Evolutionary conservation across 495 filamentous ascomycete genomes (phyloP), one percentile per base, ranked within the genome.

Genomic region (Hyaloscypha variabilis): DNA sequence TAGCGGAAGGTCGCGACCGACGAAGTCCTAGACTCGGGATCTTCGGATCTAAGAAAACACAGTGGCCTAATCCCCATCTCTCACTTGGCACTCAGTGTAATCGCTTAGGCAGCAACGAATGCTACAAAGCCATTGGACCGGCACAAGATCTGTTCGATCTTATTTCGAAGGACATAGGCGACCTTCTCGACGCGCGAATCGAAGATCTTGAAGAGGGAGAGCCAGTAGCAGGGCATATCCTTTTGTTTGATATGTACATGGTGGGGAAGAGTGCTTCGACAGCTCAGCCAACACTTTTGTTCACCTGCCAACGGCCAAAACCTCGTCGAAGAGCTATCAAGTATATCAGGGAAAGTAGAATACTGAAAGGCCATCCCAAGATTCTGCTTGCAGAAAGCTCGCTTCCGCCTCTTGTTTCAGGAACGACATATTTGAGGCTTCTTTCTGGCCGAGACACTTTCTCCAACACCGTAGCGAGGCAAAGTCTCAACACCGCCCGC

Each of bases 211-310:
- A 63, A 24, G 42, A 29, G 24, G 46, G 26, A 3, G 60, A 63
- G 25, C 60, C 24, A 14, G 42, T 53, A 5, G 60, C 46, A 6
- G 60, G 60, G 53, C 19, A 63, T 26, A 34, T 63, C 10, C 6
- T 63, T 21, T 14, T 29, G 21, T 63, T 63, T 50, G 14, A 29
- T 21, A 63, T 63, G 60, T 63, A 54, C 49, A 63, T 63, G 60
- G 36, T 63, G 19, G 60, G 60, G 8, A 52, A 36, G 26, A 29
- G 24, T 13, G 13, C 11, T 8, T 3, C 60, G 4, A 34, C 50
- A 5, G 60, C 49, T 14, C 5, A 36, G 19, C 60, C 60, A 4
- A 54, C 26, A 5, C 10, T 63, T 36, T 3, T 63, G 24, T 63
- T 63, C 60, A 55, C 50, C 21, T 63, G 42, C 60, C 46, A 36